Evolutionary conservation across 176 grass and related monocot species (phyloP), one percentile per base, ranked within the genome.

Genomic region (Juncus effusus): DNA sequence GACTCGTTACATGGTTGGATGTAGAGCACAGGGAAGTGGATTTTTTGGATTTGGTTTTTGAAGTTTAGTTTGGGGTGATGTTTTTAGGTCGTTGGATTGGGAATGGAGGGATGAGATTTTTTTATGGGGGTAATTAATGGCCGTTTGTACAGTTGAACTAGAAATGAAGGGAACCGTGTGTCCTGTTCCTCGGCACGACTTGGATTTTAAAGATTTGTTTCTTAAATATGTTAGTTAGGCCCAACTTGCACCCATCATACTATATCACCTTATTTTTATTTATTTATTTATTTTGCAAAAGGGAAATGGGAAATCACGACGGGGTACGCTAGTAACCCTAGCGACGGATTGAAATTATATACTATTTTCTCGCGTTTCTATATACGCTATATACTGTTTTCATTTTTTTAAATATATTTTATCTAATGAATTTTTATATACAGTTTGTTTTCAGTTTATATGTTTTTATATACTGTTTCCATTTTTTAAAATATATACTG

Each of bases 231-330:
- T 41, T 69, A 56, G 7, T 37, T 13, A 40, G 51, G 51, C 56
- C 66, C 66, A 69, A 54, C 36, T 10, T 55, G 12, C 61, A 54
- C 74, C 74, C 42, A 28, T 28, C 19, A 28, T 28, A 28, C 19
- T 28, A 28, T 28, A 28, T 28, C 19, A 28, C 19, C 19, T 28
- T 28, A 28, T 28, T 28, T 28, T 28, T 28, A 28, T 28, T 28
- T 28, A 28, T 28, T 28, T 28, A 28, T 28, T 28, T 28, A 28
- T 28, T 28, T 28, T n/a, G n/a, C n/a, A n/a, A n/a, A n/a, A n/a
- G n/a, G n/a, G n/a, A n/a, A n/a, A n/a, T n/a, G n/a, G n/a, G n/a
- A n/a, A n/a, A n/a, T n/a, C n/a, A n/a, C n/a, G n/a, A n/a, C n/a
- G n/a, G n/a, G n/a, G n/a, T n/a, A n/a, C n/a, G n/a, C n/a, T n/a